phyloP scores from a whole-genome alignment of 2,329 filamentous ascomycete genomes.

The Drechslera avenae region DNA sequence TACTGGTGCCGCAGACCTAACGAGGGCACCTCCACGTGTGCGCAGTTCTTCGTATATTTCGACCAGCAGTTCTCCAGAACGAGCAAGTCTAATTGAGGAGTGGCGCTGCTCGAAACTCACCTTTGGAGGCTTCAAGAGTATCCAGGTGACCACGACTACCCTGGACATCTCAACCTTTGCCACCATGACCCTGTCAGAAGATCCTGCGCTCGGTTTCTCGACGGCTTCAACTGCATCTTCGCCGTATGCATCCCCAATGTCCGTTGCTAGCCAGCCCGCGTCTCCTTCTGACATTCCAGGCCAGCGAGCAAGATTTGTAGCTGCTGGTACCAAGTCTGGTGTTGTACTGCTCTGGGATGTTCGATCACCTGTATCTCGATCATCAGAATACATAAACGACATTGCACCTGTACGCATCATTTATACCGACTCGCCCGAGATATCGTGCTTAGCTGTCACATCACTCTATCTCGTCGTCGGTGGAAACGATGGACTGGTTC shows the following conservation, averaged over 20 bases:
- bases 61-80: conserved; percentile 46
- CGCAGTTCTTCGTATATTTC: conserved; percentile 44
- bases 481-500: conserved; percentile 91
- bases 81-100: conserved; percentile 57
- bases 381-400: conserved; percentile 60
- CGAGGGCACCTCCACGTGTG: conserved; percentile 23
- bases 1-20: conserved; percentile 32
- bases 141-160: conserved; percentile 70
- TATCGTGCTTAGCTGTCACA: conserved; percentile 81
- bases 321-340: conserved; percentile 78
- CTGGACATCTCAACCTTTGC: conserved; percentile 78
- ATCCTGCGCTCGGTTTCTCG: conserved; percentile 69
- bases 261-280: conserved; percentile 52
- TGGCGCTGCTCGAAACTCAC: conserved; percentile 69
- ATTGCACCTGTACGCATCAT: conserved; percentile 79
- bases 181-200: conserved; percentile 73
- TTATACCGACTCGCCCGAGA: conserved; percentile 85
- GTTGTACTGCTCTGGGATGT: conserved; percentile 84
- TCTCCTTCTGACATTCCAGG: conserved; percentile 74
- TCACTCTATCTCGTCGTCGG: conserved; percentile 90
- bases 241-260: conserved; percentile 60
- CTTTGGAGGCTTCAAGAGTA: conserved; percentile 63
- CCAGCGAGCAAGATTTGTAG: conserved; percentile 78
- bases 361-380: conserved; percentile 66
- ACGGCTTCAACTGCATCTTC: conserved; percentile 60